These are phyloP conservation scores for Alternaria longipes DNA, from an alignment of 2,329 filamentous ascomycete genomes.

Conservation along the genomic window DNA sequence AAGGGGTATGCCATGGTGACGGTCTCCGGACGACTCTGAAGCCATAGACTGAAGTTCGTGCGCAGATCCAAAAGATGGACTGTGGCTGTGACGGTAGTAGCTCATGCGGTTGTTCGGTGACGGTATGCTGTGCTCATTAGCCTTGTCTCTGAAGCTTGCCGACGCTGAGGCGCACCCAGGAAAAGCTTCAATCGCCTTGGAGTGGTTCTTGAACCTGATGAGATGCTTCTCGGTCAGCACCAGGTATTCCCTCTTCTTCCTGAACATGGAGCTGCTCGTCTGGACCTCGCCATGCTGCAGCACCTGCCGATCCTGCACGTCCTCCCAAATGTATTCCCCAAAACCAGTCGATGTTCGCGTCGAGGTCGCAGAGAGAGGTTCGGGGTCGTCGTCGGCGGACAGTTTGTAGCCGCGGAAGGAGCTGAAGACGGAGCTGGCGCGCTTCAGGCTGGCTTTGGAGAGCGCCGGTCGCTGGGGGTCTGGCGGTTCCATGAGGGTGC, in stretches of 20 bases:
- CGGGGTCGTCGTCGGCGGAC: constrained; percentile 60
- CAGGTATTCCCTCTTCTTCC: constrained; percentile 76
- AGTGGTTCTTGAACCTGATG: constrained; percentile 73
- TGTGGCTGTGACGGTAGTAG: constrained; percentile 63
- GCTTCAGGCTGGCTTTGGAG: constrained; percentile 37
- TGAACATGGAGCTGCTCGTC: constrained; percentile 73
- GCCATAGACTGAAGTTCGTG: constrained; percentile 66
- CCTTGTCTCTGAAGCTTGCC: background rate
- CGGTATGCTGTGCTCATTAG: constrained; percentile 40
- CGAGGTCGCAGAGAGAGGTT: constrained; percentile 58
- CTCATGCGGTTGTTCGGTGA: constrained; percentile 52
- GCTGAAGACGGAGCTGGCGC: constrained; percentile 63
- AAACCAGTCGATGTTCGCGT: constrained; percentile 57
- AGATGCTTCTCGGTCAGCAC: constrained; percentile 75
- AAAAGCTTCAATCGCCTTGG: constrained; percentile 71
- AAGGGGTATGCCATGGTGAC: constrained; percentile 67
- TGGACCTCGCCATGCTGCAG: constrained; percentile 75
- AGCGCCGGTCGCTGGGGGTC: constrained; percentile 25
- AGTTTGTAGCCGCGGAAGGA: constrained; percentile 65
- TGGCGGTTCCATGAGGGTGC: constrained; percentile 21
- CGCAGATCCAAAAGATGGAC: constrained; percentile 67
- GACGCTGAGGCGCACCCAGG: constrained; percentile 45
- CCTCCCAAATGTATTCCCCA: constrained; percentile 52
- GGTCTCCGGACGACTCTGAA: constrained; percentile 61
- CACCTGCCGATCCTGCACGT: constrained; percentile 54